Percentiles rank a stretch among this genome's conserved stretches.
phyloP scores from a whole-genome alignment of 2,329 filamentous ascomycete genomes.

The Clarireedia homoeocarpa region DNA sequence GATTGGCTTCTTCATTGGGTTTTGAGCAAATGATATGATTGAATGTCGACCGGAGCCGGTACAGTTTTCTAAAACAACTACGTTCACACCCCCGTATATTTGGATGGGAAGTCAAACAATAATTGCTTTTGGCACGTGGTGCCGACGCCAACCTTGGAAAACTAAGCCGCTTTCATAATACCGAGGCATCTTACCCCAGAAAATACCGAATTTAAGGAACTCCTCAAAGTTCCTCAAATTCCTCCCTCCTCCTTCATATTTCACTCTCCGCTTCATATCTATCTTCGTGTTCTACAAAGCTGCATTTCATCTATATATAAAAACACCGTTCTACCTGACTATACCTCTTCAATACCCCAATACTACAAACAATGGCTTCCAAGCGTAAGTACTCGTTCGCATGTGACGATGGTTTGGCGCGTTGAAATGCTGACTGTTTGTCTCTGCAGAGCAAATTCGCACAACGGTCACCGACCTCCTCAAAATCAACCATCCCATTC shows the following conservation, averaged over 20 bases:
- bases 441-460: constrained; percentile 67
- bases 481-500: constrained; percentile 92
- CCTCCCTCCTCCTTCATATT: background rate
- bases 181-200: constrained; percentile 28
- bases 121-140: too few species aligned
- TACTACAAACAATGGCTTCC: constrained; percentile 56
- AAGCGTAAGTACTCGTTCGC: constrained; percentile 56
- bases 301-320: background rate
- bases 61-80: too few species aligned
- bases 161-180: too few species aligned
- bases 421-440: constrained; percentile 10
- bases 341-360: background rate
- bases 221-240: constrained; percentile 3
- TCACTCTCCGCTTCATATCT: background rate
- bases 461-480: constrained; percentile 92
- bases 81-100: too few species aligned
- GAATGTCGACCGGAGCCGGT: too few species aligned
- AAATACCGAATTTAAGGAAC: constrained; percentile 4
- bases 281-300: background rate
- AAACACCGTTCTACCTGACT: background rate
- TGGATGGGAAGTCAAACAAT: too few species aligned
- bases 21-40: too few species aligned
- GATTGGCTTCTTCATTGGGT: too few species aligned
- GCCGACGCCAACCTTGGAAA: too few species aligned
- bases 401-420: constrained; percentile 11